A percentile compares a stretch with the other conserved stretches of the same genome.
phyloP scores from a whole-genome alignment of 1,284 basidiomycete genomes.

The Taiwanofungus camphoratus region DNA sequence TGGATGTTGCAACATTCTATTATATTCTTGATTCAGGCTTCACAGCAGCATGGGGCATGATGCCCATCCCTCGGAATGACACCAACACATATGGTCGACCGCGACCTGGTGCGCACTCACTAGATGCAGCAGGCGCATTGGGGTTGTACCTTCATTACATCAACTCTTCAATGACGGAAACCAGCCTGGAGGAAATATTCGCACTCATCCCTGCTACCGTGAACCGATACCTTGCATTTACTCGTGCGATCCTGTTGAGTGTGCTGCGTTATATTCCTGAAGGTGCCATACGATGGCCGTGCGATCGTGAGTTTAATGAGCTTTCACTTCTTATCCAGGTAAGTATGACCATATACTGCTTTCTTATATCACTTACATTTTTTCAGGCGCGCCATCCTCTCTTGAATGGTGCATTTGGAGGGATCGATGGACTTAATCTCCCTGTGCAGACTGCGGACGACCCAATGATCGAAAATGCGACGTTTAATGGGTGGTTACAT shows the following conservation, averaged over 20 bases:
- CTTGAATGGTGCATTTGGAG: slow-evolving; percentile 36
- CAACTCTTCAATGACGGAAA: slow-evolving; percentile 34
- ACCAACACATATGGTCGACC: slow-evolving; percentile 23
- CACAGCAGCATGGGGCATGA: slow-evolving; percentile 27
- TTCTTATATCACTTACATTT: neutral
- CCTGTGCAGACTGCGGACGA: slow-evolving; percentile 23
- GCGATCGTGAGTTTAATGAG: slow-evolving; percentile 18
- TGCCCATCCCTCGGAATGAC: slow-evolving; percentile 32
- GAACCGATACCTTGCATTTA: slow-evolving; percentile 32
- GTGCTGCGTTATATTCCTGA: slow-evolving; percentile 30
- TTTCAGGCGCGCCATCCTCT: slow-evolving; percentile 27
- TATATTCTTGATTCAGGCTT: slow-evolving; percentile 33
- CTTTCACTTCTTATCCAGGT: neutral
- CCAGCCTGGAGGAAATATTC: slow-evolving; percentile 34
- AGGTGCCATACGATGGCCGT: slow-evolving; percentile 31
- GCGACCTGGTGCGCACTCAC: slow-evolving; percentile 27
- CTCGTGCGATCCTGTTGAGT: slow-evolving; percentile 27
- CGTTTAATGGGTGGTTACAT: slow-evolving; percentile 43
- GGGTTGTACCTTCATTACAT: slow-evolving; percentile 42
- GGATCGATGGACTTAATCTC: slow-evolving; percentile 27
- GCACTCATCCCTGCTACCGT: slow-evolving; percentile 25
- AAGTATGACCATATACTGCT: neutral
- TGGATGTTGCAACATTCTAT: slow-evolving; percentile 36
- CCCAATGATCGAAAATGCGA: slow-evolving; percentile 40
- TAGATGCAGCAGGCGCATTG: slow-evolving; percentile 42